Conservation (phyloP, 2,329 filamentous ascomycete genomes). For the Tolypocladium paradoxum region DNA sequence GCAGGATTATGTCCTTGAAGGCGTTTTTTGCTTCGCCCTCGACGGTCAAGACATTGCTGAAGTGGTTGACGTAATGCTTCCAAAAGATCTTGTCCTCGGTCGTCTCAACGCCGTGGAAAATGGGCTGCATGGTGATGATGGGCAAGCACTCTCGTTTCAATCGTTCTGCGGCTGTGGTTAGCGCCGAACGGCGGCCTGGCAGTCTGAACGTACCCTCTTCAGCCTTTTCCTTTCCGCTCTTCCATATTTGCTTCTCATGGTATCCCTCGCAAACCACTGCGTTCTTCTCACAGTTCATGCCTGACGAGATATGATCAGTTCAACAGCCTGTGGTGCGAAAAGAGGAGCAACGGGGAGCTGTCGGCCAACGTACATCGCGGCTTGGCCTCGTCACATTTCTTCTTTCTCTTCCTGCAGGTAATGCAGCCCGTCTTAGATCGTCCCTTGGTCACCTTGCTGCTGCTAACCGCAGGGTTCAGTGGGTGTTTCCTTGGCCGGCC, state of each 20-base stretch:
- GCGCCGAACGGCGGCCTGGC: not conserved
- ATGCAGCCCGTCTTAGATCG: constrained; percentile 59
- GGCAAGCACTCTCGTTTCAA: constrained; percentile 37
- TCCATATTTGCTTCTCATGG: constrained; percentile 78
- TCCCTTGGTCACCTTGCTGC: constrained; percentile 68
- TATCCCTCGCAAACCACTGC: constrained; percentile 87
- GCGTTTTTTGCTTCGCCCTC: constrained; percentile 74
- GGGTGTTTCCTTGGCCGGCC: constrained; percentile 78
- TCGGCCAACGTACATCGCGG: constrained; percentile 40
- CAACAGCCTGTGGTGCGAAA: not conserved
- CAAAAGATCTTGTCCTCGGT: constrained; percentile 70
- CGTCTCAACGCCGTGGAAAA: constrained; percentile 75
- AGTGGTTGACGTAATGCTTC: constrained; percentile 69
- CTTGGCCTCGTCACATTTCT: constrained; percentile 62
- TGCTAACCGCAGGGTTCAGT: constrained; percentile 41
- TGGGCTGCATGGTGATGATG: constrained; percentile 46
- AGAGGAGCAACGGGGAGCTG: not conserved
- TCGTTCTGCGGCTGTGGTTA: constrained; percentile 29
- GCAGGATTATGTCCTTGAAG: constrained; percentile 74
- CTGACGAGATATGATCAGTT: constrained; percentile 28
- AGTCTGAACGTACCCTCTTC: constrained; percentile 46
- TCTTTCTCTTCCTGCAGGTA: constrained; percentile 58
- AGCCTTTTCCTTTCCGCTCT: constrained; percentile 66
- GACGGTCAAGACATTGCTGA: constrained; percentile 73
- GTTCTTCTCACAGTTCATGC: constrained; percentile 87